Evolutionary conservation across 169 alveolate species (phyloP), one percentile per base, ranked within the genome.

Genomic region (Eimeria falciformis): DNA sequence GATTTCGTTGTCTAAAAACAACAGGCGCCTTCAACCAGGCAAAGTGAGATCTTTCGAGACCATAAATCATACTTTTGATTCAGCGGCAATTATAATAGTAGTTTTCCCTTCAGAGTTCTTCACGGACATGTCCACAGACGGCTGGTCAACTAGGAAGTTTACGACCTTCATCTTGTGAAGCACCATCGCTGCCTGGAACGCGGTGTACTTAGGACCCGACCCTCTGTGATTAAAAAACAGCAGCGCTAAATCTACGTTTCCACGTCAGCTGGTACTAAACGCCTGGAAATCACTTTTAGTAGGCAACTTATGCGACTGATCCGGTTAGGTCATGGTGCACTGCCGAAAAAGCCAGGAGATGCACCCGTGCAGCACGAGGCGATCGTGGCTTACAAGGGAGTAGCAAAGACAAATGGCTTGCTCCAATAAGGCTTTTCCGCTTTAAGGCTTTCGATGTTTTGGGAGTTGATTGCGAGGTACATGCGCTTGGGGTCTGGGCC

Each of bases 401-500:
- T 90, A 25, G 78, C 56, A 7, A 83, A 83, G 18, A 90, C 93
- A 66, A 90, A 90, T 37, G 85, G 85, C 47, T 75, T 90, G 90
- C 86, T 90, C 93, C 93, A 90, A 83, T 90, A 90, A 0, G 93
- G 90, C 53, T 65, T 75, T 25, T 90, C 93, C 17, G 89, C 33
- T 46, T 90, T 90, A n/a, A 90, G 85, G 50, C 77, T 82, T 27
- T 90, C 93, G 14, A 90, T 66, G 65, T 90, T 78, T 62, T 90
- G 93, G 71, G 93, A 82, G 55, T 75, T 75, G 89, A 90, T 90
- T 82, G 93, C 85, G 50, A 90, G 75, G 73, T 90, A 90, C 93
- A 90, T 75, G 73, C 93, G 93, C 46, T 90, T 90, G 90, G 90
- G 85, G 93, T 90, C 93, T 25, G 93, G 93, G 23, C 93, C 93